Evolutionary conservation across 139 green algal species (phyloP).

Genomic region (Edaphochlamys debaryana): DNA sequence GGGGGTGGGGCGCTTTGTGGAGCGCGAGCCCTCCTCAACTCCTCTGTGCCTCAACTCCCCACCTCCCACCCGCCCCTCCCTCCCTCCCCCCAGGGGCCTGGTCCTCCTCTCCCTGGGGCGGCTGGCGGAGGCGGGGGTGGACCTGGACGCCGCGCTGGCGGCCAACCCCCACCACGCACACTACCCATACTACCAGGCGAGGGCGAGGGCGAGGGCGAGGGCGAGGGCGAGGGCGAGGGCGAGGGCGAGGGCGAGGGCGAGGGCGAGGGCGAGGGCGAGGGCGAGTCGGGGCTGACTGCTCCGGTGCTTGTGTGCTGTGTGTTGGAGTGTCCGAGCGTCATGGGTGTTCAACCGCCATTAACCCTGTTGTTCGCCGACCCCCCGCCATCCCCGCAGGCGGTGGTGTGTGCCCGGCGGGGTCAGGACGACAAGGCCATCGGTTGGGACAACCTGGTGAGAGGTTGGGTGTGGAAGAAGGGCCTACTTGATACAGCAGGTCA

Average conservation of each 20-base stretch:
- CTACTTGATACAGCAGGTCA: too few species aligned
- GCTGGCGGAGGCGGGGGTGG: conserved; percentile 37
- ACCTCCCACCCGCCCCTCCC: not conserved
- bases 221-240: too few species aligned
- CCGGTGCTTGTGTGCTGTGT: too few species aligned
- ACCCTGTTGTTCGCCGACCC: too few species aligned
- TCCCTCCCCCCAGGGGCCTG: conserved; percentile 30
- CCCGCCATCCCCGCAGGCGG: not conserved
- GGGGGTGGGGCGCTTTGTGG: too few species aligned
- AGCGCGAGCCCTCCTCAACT: too few species aligned
- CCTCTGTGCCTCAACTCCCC: not conserved
- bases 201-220: not conserved
- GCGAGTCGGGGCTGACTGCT: too few species aligned
- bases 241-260: too few species aligned
- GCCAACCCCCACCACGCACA: conserved; percentile 54
- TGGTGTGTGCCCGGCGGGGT: conserved; percentile 24
- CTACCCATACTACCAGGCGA: conserved; percentile 56
- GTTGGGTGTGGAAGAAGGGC: not conserved
- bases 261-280: too few species aligned
- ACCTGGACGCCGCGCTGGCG: conserved; percentile 43
- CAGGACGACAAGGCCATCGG: conserved; percentile 22
- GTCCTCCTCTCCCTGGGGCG: conserved; percentile 43
- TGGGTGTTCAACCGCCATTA: too few species aligned
- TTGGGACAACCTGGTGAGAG: conserved; percentile 38
- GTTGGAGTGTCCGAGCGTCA: too few species aligned